These are phyloP conservation scores for Hericium coralloides DNA, from an alignment of 768 basidiomycete species.

Conservation along the genomic window DNA sequence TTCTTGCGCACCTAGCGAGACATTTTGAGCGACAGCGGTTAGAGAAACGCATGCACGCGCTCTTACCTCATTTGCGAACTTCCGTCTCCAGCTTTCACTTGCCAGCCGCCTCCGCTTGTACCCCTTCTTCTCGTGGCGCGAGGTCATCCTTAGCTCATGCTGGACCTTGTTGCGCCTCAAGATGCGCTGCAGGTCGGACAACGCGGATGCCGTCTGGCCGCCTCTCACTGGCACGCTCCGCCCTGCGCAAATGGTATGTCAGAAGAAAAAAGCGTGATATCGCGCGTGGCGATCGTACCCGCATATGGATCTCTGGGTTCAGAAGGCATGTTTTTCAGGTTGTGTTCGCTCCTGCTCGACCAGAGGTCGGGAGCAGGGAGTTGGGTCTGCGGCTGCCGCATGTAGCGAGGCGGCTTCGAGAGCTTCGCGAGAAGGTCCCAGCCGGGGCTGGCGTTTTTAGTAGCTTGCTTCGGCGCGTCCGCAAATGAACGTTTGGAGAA, in stretches of 20 bases:
- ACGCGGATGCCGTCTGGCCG: slow-evolving; percentile 39
- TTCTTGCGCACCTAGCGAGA: slow-evolving; percentile 68
- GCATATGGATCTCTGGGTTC: slow-evolving; percentile 44
- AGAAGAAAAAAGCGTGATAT: not conserved
- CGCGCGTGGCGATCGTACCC: slow-evolving; percentile 28
- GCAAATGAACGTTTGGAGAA: too few relatives aligned
- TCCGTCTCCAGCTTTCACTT: slow-evolving; percentile 72
- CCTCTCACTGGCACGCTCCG: slow-evolving; percentile 43
- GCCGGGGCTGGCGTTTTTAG: too few relatives aligned
- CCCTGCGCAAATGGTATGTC: slow-evolving; percentile 30
- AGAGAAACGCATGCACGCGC: slow-evolving; percentile 4
- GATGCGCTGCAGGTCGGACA: slow-evolving; percentile 39
- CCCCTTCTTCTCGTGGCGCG: slow-evolving; percentile 79
- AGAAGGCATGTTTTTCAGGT: slow-evolving; percentile 14
- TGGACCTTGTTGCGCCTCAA: slow-evolving; percentile 49
- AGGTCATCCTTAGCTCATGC: slow-evolving; percentile 35
- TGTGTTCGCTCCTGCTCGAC: slow-evolving; percentile 21
- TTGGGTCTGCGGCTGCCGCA: too few relatives aligned
- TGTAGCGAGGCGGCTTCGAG: too few relatives aligned
- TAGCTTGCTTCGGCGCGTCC: too few relatives aligned
- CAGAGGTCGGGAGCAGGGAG: slow-evolving; percentile 30
- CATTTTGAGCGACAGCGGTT: slow-evolving; percentile 12
- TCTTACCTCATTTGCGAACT: slow-evolving; percentile 71
- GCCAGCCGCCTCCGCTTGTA: slow-evolving; percentile 64
- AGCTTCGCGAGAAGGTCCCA: too few relatives aligned